Conservation (phyloP, 1,284 basidiomycete genomes). For the Ustilago sp. region DNA sequence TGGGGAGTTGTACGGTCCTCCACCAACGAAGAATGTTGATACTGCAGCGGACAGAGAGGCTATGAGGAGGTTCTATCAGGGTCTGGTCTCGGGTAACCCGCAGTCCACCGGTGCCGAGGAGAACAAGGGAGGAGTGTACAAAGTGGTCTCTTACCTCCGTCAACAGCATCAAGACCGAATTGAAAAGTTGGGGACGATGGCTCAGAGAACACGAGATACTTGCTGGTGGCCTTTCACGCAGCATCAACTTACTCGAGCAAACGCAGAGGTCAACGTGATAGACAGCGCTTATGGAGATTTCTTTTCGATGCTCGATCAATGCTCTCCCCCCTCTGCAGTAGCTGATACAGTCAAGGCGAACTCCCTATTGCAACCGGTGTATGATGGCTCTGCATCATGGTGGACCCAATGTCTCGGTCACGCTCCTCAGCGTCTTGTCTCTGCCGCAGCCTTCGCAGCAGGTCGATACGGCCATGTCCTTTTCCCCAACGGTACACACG, state of each 20-base stretch:
- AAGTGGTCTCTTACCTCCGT: constrained; percentile 77
- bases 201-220: constrained; percentile 79
- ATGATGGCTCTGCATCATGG: constrained; percentile 96
- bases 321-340: constrained; percentile 1
- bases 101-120: constrained; percentile 10
- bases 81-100: constrained; percentile 64
- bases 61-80: constrained; percentile 80
- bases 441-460: constrained; percentile 88
- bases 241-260: constrained; percentile 72
- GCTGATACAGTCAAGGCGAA: constrained; percentile 9
- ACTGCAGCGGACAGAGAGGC: constrained; percentile 73
- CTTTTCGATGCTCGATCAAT: constrained; percentile 75
- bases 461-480: constrained; percentile 97
- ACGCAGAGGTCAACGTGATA: constrained; percentile 74
- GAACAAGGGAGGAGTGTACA: constrained; percentile 71
- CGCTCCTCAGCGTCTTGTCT: constrained; percentile 79
- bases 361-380: constrained; percentile 76
- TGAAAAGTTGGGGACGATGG: constrained; percentile 80
- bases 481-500: constrained; percentile 88
- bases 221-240: constrained; percentile 99
- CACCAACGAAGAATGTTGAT: constrained; percentile 71
- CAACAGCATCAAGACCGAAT: constrained; percentile 77
- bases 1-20: constrained; percentile 43
- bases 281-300: constrained; percentile 87
- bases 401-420: constrained; percentile 97